Percentiles rank a stretch among this genome's conserved stretches.
phyloP scores from a whole-genome alignment of 179 eudicot genomes.

The Gypsophila paniculata region DNA sequence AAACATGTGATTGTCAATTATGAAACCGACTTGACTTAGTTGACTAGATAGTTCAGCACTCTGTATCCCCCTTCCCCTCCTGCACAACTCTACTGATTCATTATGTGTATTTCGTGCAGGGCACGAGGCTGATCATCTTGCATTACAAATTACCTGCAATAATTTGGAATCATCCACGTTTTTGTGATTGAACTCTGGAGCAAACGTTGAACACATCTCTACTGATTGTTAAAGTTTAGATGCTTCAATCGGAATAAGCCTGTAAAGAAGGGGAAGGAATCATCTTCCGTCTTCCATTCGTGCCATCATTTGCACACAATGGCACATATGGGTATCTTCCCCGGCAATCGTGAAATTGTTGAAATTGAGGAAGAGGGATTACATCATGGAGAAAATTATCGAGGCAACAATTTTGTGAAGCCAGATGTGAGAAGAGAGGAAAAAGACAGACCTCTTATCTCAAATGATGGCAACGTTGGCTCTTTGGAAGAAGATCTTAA shows the following conservation, averaged over 20 bases:
- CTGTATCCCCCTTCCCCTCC: background rate
- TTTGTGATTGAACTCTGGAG: conserved; percentile 9
- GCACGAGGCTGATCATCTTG: conserved; percentile 24
- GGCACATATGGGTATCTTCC: conserved; percentile 54
- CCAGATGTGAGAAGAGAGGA: conserved; percentile 37
- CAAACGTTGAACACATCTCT: conserved; percentile 2
- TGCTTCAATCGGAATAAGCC: conserved; percentile 20
- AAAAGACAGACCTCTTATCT: conserved; percentile 36
- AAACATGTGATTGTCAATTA: background rate
- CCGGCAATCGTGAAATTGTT: conserved; percentile 64
- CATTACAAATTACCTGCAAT: conserved; percentile 13
- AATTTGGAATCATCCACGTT: conserved; percentile 15
- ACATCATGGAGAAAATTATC: conserved; percentile 30
- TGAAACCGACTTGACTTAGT: background rate
- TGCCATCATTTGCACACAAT: conserved; percentile 25
- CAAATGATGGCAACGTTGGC: conserved; percentile 38
- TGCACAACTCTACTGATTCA: conserved; percentile 1
- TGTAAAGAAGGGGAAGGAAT: background rate
- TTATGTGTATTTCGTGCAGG: conserved; percentile 5
- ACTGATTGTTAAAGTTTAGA: conserved; percentile 20
- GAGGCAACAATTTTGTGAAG: conserved; percentile 25
- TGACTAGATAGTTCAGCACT: conserved; percentile 13
- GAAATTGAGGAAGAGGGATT: conserved; percentile 69
- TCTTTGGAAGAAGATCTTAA: conserved; percentile 77
- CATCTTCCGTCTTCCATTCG: background rate